Conservation (phyloP, 768 basidiomycete genomes). For the Phylloporus sp. region DNA sequence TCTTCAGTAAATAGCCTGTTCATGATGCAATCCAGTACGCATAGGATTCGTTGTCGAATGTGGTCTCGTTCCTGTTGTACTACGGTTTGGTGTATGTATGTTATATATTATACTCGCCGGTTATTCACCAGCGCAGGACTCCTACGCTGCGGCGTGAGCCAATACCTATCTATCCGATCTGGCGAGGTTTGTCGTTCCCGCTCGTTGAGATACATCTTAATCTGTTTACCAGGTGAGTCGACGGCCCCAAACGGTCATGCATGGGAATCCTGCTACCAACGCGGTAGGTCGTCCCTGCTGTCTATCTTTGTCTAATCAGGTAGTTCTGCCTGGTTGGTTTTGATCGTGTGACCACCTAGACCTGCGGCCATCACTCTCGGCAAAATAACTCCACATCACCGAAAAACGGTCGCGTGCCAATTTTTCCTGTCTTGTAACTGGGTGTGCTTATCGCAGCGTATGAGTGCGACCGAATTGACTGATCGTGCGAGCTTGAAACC, state of each 20-base stretch:
- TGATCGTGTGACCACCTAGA: background rate
- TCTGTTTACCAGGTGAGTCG: background rate
- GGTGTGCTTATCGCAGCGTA: background rate
- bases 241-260: background rate
- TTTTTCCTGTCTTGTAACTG: background rate
- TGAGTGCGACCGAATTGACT: background rate
- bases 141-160: background rate
- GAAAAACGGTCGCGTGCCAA: background rate
- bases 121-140: background rate
- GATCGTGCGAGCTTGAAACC: background rate
- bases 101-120: background rate
- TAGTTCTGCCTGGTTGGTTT: background rate
- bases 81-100: conserved; percentile 10
- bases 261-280: background rate
- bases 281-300: background rate
- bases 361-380: background rate
- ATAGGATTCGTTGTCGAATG: conserved; percentile 2
- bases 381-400: background rate
- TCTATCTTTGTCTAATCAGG: background rate
- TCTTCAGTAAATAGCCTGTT: background rate
- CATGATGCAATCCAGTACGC: conserved; percentile 19
- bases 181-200: background rate
- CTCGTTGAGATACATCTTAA: background rate
- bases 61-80: background rate
- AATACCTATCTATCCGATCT: background rate